These are phyloP conservation scores for Ichthyophthirius multifiliis DNA, from an alignment of 169 alveolate species.

Conservation along the genomic window DNA sequence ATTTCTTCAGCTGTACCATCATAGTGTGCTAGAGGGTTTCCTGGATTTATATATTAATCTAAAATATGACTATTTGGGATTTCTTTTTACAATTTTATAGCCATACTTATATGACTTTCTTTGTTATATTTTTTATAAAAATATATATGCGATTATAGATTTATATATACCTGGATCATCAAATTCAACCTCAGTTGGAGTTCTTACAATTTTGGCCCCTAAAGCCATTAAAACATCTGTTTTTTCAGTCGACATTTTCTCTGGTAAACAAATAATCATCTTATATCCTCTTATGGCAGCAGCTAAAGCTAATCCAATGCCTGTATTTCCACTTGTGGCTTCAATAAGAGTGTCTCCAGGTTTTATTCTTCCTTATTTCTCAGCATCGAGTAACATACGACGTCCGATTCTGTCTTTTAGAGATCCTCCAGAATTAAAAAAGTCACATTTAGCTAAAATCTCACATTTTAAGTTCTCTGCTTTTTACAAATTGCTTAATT, in stretches of 20 bases:
- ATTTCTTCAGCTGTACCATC: constrained; percentile 93
- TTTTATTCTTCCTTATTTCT: constrained; percentile 79
- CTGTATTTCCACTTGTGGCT: constrained; percentile 95
- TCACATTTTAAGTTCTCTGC: constrained; percentile 77
- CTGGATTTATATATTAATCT: constrained; percentile 87
- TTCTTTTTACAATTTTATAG: constrained; percentile 66
- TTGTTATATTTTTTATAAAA: not conserved
- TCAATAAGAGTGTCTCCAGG: constrained; percentile 88
- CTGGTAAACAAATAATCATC: constrained; percentile 86
- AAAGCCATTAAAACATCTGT: constrained; percentile 81
- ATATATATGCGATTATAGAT: not conserved
- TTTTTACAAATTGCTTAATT: constrained; percentile 80
- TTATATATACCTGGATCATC: constrained; percentile 70
- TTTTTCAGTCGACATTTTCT: constrained; percentile 92
- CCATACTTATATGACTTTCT: constrained; percentile 76
- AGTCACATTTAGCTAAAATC: constrained; percentile 89
- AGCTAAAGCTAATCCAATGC: constrained; percentile 90
- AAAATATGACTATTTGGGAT: constrained; percentile 79
- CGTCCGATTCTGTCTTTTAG: constrained; percentile 88
- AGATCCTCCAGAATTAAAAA: constrained; percentile 80
- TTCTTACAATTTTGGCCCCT: constrained; percentile 90
- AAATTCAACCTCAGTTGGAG: constrained; percentile 91
- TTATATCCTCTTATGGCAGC: constrained; percentile 90
- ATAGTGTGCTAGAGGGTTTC: constrained; percentile 94
- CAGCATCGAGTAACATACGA: constrained; percentile 91